Percentiles rank a stretch among this genome's conserved stretches.
phyloP scores from a whole-genome alignment of 2,329 filamentous ascomycete genomes.

The Cercospora canescens region DNA sequence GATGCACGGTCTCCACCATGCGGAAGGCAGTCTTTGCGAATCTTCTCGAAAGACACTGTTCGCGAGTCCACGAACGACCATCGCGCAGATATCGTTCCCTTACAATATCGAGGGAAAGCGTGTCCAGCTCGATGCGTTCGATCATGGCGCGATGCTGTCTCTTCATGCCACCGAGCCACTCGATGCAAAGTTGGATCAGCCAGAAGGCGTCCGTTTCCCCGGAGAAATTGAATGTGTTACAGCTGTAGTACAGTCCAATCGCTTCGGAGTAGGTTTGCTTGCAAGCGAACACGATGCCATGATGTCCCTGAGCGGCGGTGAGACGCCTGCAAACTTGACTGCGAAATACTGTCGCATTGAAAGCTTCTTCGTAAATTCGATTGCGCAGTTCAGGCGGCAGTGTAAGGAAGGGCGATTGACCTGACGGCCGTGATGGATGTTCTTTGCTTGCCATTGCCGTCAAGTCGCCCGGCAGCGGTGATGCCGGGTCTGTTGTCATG shows the following conservation, averaged over 20 bases:
- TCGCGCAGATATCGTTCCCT: neutral
- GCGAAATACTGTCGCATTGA: neutral
- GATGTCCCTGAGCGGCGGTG: neutral
- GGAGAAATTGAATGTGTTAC: conserved; percentile 2
- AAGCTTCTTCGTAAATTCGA: conserved; percentile 9
- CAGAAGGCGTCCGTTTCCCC: neutral
- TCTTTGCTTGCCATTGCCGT: neutral
- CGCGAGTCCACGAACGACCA: neutral
- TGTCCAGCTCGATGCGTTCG: neutral
- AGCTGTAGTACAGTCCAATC: conserved; percentile 15
- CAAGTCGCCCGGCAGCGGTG: neutral
- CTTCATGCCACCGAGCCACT: neutral
- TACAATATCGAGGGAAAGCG: neutral
- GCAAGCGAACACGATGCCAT: conserved; percentile 15
- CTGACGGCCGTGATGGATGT: neutral
- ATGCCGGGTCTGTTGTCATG: neutral
- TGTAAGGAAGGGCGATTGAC: neutral
- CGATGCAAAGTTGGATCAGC: neutral
- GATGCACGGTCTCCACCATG: neutral
- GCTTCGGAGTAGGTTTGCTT: conserved; percentile 17
- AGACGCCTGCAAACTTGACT: neutral
- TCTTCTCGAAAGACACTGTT: neutral
- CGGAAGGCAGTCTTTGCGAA: neutral
- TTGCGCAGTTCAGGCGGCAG: conserved; percentile 13
- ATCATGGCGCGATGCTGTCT: neutral